These are phyloP conservation scores for Microcyclosporella mali DNA, from an alignment of 2,329 filamentous ascomycete species.

Conservation along the genomic window DNA sequence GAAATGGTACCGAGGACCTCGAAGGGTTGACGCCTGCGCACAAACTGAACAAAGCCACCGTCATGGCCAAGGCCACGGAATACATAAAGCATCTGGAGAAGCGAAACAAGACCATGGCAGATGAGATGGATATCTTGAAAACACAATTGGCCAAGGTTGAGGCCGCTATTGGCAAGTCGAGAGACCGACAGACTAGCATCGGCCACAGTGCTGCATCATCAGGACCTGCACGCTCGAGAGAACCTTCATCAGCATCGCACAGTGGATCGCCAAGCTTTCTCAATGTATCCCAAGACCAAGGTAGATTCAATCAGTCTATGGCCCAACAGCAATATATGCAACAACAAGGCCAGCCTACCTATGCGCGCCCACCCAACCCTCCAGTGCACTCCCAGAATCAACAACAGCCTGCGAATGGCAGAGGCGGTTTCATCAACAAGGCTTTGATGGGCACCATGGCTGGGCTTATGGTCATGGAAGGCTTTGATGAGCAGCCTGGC, in stretches of 20 bases:
- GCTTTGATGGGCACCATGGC: conserved; percentile 90
- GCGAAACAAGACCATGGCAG: conserved; percentile 71
- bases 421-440: conserved; percentile 56
- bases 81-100: conserved; percentile 94
- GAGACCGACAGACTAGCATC: conserved; percentile 21
- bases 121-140: conserved; percentile 76
- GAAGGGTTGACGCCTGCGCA: conserved; percentile 67
- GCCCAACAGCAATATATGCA: conserved; percentile 31
- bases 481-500: conserved; percentile 60
- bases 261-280: conserved; percentile 21
- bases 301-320: conserved; percentile 19
- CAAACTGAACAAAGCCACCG: conserved; percentile 96
- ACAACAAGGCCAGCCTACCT: conserved; percentile 27
- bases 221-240: conserved; percentile 18
- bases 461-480: conserved; percentile 86
- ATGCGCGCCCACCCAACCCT: conserved; percentile 27
- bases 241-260: conserved; percentile 25
- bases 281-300: conserved; percentile 22
- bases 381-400: conserved; percentile 32
- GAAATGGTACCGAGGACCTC: conserved; percentile 75
- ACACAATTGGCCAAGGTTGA: conserved; percentile 58
- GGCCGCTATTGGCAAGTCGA: conserved; percentile 56
- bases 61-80: conserved; percentile 90
- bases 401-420: conserved; percentile 33
- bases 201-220: conserved; percentile 18